Percentiles rank a stretch among this genome's conserved stretches.
phyloP scores from a whole-genome alignment of 331 rosid species.

The Quercus phellos region DNA sequence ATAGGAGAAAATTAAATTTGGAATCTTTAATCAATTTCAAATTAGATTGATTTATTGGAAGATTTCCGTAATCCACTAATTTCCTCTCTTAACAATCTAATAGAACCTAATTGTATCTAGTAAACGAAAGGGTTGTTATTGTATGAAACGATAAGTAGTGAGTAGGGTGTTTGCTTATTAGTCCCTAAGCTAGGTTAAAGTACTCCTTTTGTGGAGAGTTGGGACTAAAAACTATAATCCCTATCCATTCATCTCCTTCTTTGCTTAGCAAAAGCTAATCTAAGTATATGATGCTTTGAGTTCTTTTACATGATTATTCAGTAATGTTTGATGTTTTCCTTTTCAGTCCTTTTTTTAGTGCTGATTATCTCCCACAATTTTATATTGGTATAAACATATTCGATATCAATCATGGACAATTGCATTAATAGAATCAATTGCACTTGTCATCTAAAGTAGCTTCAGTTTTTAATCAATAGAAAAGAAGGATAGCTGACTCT shows the following conservation, averaged over 20 bases:
- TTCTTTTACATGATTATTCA: not conserved
- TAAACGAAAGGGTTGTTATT: not conserved
- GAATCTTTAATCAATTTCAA: not conserved
- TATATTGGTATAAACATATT: not conserved
- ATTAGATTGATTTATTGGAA: not conserved
- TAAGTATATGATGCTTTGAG: not conserved
- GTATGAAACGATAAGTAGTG: not conserved
- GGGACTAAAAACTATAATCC: too few species aligned
- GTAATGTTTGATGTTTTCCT: not conserved
- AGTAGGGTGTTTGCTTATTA: too few species aligned
- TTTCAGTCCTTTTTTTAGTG: not conserved
- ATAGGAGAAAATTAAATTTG: not conserved
- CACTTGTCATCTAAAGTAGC: not conserved
- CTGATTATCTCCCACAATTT: not conserved
- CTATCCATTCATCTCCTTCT: too few species aligned
- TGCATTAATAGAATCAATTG: not conserved
- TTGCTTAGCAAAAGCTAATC: not conserved
- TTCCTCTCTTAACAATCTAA: not conserved
- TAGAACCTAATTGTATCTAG: not conserved
- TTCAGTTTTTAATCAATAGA: not conserved
- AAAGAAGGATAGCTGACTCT: not conserved
- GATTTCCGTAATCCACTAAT: not conserved
- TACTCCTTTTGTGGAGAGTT: too few species aligned
- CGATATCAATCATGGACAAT: not conserved
- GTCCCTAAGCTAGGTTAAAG: too few species aligned